Evolutionary conservation across 139 green algal species (phyloP), one percentile per base, ranked within the genome.

Genomic region (Axilococcus clingmanii): DNA sequence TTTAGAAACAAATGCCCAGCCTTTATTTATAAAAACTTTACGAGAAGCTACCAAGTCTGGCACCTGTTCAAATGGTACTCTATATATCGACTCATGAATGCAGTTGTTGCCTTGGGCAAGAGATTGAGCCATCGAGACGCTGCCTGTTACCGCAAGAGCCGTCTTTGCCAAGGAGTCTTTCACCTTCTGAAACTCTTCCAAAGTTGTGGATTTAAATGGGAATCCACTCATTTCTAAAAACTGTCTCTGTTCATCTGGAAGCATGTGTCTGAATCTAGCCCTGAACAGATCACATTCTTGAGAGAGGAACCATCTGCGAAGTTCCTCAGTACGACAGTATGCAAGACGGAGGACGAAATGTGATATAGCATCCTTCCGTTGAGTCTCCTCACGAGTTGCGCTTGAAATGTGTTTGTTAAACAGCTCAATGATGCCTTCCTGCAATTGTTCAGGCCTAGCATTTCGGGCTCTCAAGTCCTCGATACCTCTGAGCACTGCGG

Each of bases 271-370:
- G 23, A 80, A 80, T 40, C 71, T 49, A 17, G 51, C 52, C 2
- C 36, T 33, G 56, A 96, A 96, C 17, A 96, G 81, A 9, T 82
- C 68, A 14, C 57, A 65, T 59, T 95, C 89, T 42, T 94, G 79
- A 29, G 48, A 40, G n/a, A 96, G 57, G 42, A 96, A 76, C 89
- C 89, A 96, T 19, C 69, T 74, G 23, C 89, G 72, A 43, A 93
- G 66, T 25, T 95, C 87, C 47, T 91, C 78, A 15, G 76, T 94
- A 16, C 75, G 75, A 76, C 86, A 97, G 70, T 91, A 96, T 7
- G 84, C 84, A 24, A 97, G 59, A n/a, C 90, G 83, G 64, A 97
- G 70, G 30, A 94, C 78, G 71, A 81, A 94, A 68, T 97, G 90
- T 4, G 70, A 87, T 2, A 88, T 48, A 7, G 64, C 31, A 63